These are phyloP conservation scores for Streptanthus diversifolius DNA, from an alignment of 345 rosid species.

Conservation along the genomic window DNA sequence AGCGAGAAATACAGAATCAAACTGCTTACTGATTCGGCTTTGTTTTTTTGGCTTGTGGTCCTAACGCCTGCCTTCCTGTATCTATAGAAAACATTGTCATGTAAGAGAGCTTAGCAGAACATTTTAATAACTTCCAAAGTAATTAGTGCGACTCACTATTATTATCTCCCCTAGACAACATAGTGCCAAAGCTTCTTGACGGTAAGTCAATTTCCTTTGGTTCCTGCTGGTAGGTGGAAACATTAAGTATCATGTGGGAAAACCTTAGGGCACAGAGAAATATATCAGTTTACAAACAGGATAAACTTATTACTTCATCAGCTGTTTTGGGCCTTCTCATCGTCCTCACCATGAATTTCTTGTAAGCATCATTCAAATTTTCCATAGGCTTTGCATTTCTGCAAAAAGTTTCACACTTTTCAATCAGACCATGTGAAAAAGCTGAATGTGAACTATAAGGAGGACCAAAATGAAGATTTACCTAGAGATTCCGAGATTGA, in stretches of 20 bases:
- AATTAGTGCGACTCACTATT: conserved; percentile 37
- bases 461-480: conserved; percentile 9
- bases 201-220: conserved; percentile 48
- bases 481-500: conserved; percentile 74
- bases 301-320: conserved; percentile 49
- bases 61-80: conserved; percentile 48
- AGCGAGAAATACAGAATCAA: background rate
- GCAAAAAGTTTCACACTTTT: conserved; percentile 1
- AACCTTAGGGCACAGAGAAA: background rate
- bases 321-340: conserved; percentile 44
- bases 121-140: background rate
- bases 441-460: background rate
- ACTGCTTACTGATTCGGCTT: conserved; percentile 53
- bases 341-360: conserved; percentile 67
- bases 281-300: background rate
- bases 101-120: background rate
- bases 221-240: conserved; percentile 42
- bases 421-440: background rate
- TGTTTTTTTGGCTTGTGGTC: conserved; percentile 41
- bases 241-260: background rate
- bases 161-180: conserved; percentile 55
- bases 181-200: conserved; percentile 75
- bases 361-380: conserved; percentile 72
- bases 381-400: conserved; percentile 78
- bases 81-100: background rate